phyloP scores from a whole-genome alignment of 352 stramenopile genomes.

The Pythium folliculosum region DNA sequence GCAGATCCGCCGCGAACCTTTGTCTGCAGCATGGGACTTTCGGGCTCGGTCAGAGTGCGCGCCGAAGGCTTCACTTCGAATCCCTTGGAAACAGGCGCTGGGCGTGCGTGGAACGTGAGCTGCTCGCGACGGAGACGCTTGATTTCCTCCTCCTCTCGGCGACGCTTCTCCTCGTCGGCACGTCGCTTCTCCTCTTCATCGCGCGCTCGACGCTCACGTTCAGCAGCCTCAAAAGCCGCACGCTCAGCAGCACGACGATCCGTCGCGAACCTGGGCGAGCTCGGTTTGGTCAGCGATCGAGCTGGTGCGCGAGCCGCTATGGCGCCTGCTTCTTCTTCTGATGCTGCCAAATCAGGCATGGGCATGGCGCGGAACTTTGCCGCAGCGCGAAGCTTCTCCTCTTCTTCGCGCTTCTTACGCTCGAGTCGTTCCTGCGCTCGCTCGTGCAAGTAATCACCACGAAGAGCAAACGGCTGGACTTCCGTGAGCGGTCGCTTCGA shows the following conservation, averaged over 20 bases:
- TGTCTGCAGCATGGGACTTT: constrained; percentile 43
- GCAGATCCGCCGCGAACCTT: constrained; percentile 25
- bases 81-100: constrained; percentile 45
- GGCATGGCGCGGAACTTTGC: constrained; percentile 63
- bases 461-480: constrained; percentile 63
- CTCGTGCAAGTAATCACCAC: constrained; percentile 56
- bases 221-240: constrained; percentile 64
- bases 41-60: constrained; percentile 54
- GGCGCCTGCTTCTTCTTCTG: constrained; percentile 8
- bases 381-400: constrained; percentile 43
- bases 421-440: constrained; percentile 62
- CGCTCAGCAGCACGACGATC: constrained; percentile 64
- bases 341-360: constrained; percentile 46
- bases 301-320: constrained; percentile 5
- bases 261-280: constrained; percentile 54
- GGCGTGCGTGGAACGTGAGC: constrained; percentile 73
- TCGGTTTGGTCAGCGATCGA: constrained; percentile 23
- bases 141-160: constrained; percentile 67
- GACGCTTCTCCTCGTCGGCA: constrained; percentile 49
- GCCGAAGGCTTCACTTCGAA: constrained; percentile 54
- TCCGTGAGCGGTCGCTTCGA: constrained; percentile 75
- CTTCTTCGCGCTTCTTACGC: constrained; percentile 56
- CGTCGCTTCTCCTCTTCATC: constrained; percentile 66
- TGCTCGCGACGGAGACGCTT: constrained; percentile 68
- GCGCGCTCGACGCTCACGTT: constrained; percentile 62